Conservation (phyloP, 139 green algal genomes). For the Volvox africanus region DNA sequence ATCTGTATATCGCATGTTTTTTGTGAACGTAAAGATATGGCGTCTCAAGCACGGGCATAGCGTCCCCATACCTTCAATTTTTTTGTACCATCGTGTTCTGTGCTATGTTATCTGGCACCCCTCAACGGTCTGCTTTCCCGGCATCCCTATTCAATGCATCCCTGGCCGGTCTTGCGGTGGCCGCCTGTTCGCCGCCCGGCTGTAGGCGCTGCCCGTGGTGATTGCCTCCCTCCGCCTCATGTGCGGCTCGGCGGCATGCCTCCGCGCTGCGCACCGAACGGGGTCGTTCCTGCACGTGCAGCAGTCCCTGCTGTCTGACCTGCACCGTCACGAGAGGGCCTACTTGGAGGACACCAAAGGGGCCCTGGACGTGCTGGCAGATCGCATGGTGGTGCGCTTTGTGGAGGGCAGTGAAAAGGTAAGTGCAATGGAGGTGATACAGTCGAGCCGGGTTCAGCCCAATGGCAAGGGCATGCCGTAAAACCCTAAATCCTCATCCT, state of each 20-base stretch:
- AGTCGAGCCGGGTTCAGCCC: background rate
- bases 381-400: conserved; percentile 42
- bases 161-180: background rate
- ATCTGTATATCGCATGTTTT: no score
- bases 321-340: conserved; percentile 46
- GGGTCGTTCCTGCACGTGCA: conserved; percentile 58
- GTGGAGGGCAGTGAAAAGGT: conserved; percentile 45
- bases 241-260: conserved; percentile 7
- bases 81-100: no score
- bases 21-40: no score
- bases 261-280: conserved; percentile 28
- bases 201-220: conserved; percentile 57
- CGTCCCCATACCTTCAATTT: no score
- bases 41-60: no score
- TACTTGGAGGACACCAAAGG: conserved; percentile 62
- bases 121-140: no score
- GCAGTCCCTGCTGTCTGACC: conserved; percentile 60
- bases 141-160: no score
- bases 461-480: background rate
- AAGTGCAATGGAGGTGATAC: background rate
- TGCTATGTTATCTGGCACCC: no score
- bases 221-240: conserved; percentile 28
- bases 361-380: conserved; percentile 55
- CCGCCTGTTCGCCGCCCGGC: background rate
- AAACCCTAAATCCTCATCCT: no score